These are phyloP conservation scores for Scutellaria baicalensis DNA, from an alignment of 257 asterid genomes.

Conservation along the genomic window DNA sequence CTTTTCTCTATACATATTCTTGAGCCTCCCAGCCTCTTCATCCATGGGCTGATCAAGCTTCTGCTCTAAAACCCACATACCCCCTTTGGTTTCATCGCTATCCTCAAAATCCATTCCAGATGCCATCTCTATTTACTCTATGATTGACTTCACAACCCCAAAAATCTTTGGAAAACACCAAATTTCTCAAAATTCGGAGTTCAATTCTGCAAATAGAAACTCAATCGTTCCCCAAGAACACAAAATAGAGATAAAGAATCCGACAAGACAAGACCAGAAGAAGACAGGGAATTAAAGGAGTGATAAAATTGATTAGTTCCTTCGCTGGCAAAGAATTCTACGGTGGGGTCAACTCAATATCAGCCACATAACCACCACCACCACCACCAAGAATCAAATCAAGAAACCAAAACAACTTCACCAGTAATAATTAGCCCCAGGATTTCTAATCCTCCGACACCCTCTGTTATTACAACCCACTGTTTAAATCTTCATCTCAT, in stretches of 20 bases:
- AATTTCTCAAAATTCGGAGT: neutral
- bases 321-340: conserved; percentile 20
- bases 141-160: neutral
- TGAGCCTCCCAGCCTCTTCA: conserved; percentile 90
- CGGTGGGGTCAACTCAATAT: conserved; percentile 36
- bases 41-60: conserved; percentile 99
- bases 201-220: conserved; percentile 4
- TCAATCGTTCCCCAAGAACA: conserved; percentile 14
- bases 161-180: neutral
- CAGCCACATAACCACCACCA: conserved; percentile 30
- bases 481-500: neutral
- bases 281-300: neutral
- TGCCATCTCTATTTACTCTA: conserved; percentile 29
- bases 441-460: conserved; percentile 4
- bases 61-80: conserved; percentile 98
- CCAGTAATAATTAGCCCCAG: neutral
- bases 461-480: neutral
- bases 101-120: conserved; percentile 54
- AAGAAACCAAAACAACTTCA: conserved; percentile 1
- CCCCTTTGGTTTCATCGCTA: conserved; percentile 55
- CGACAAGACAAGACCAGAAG: neutral
- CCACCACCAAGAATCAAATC: conserved; percentile 6
- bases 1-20: conserved; percentile 88
- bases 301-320: neutral
- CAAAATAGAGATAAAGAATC: neutral